phyloP scores from a whole-genome alignment of 495 filamentous ascomycete genomes.

The Staphylotrichum longicolle region DNA sequence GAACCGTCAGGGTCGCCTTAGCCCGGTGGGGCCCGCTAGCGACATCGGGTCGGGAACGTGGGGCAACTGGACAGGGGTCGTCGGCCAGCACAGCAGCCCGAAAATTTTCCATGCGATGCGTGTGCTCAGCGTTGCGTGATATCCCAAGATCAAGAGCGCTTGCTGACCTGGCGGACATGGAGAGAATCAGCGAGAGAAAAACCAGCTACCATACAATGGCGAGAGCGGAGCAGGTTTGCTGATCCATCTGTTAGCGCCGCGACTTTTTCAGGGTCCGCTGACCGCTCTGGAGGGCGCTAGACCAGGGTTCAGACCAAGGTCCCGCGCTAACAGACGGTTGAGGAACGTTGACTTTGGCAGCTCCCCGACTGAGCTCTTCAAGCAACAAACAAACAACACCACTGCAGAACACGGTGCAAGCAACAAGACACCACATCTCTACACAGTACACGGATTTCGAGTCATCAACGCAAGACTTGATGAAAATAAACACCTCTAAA shows the following conservation, averaged over 20 bases:
- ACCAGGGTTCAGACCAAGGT: slow-evolving; percentile 19
- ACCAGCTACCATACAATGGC: not conserved
- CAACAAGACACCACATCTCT: too few relatives aligned
- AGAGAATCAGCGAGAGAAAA: slow-evolving; percentile 1
- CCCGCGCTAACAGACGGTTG: slow-evolving; percentile 26
- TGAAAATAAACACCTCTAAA: too few relatives aligned
- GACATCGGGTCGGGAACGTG: slow-evolving; percentile 23
- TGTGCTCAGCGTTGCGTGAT: slow-evolving; percentile 4
- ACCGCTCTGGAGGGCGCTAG: slow-evolving; percentile 15
- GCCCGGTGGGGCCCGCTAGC: slow-evolving; percentile 21
- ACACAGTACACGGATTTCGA: too few relatives aligned
- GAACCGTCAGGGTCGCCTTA: slow-evolving; percentile 22
- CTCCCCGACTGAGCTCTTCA: not conserved
- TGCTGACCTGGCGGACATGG: not conserved
- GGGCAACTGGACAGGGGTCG: slow-evolving; percentile 14
- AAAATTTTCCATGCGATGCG: too few relatives aligned
- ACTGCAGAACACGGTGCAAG: not conserved
- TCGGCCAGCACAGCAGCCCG: slow-evolving; percentile 11
- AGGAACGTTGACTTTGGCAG: slow-evolving; percentile 25
- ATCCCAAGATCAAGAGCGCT: not conserved
- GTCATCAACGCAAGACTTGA: too few relatives aligned
- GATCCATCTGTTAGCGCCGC: slow-evolving; percentile 21
- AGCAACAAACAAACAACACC: not conserved
- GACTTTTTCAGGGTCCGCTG: slow-evolving; percentile 16
- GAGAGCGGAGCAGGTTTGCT: not conserved